Evolutionary conservation across 176 grass and related monocot genomes (phyloP).

Genomic region (Urochloa ruziziensis): DNA sequence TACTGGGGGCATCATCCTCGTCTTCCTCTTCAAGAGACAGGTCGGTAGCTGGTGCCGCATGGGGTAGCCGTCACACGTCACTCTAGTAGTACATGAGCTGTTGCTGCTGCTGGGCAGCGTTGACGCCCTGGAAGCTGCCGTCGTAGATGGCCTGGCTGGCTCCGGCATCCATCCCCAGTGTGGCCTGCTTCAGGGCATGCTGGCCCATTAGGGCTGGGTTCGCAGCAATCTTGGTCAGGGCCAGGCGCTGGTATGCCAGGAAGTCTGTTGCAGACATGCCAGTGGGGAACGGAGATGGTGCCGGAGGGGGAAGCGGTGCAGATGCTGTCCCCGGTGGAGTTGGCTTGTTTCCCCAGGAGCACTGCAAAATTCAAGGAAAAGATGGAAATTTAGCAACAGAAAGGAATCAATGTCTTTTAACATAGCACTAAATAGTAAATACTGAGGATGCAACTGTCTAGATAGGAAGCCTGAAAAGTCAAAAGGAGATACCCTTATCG

Average conservation of each 20-base stretch:
- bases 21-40: neutral
- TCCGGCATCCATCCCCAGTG: conserved; percentile 59
- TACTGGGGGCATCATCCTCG: neutral
- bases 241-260: conserved; percentile 70
- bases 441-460: neutral
- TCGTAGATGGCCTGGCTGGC: conserved; percentile 83
- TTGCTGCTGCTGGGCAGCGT: conserved; percentile 34
- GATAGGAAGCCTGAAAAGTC: neutral
- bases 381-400: neutral
- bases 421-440: neutral
- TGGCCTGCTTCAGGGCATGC: conserved; percentile 65
- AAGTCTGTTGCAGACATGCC: conserved; percentile 64
- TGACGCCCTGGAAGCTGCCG: conserved; percentile 61
- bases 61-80: neutral
- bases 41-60: conserved; percentile 22
- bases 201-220: conserved; percentile 67
- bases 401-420: neutral
- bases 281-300: conserved; percentile 28
- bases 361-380: conserved; percentile 41
- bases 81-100: conserved; percentile 95
- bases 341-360: conserved; percentile 98
- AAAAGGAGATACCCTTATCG: conserved; percentile 71
- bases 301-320: conserved; percentile 70
- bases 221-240: conserved; percentile 63
- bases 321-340: too few species aligned